Conservation (phyloP, 2,329 filamentous ascomycete genomes). For the Sclerotinia borealis region DNA sequence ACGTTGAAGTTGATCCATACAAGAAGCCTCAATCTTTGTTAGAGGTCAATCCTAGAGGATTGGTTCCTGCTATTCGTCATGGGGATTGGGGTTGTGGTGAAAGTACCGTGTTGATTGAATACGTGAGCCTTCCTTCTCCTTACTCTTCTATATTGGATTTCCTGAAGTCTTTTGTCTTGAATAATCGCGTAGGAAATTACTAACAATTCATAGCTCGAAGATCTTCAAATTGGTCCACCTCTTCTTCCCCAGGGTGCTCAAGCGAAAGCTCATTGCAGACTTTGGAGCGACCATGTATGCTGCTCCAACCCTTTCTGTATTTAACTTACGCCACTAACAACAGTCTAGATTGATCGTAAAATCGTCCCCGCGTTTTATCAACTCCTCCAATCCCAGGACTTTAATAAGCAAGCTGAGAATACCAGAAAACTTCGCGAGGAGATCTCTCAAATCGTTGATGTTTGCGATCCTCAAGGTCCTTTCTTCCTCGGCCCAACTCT, state of each 20-base stretch:
- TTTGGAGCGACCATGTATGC: slow-evolving; percentile 76
- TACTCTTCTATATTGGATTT: neutral
- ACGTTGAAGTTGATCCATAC: slow-evolving; percentile 79
- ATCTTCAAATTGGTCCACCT: slow-evolving; percentile 53
- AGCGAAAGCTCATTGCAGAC: slow-evolving; percentile 63
- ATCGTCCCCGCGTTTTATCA: slow-evolving; percentile 73
- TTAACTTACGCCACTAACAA: slow-evolving; percentile 3
- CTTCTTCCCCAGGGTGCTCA: slow-evolving; percentile 62
- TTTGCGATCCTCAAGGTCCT: slow-evolving; percentile 31
- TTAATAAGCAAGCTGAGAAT: slow-evolving; percentile 49
- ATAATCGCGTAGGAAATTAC: neutral
- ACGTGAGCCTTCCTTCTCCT: slow-evolving; percentile 44
- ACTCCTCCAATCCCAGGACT: slow-evolving; percentile 60
- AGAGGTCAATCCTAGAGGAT: slow-evolving; percentile 68
- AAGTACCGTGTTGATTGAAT: slow-evolving; percentile 78
- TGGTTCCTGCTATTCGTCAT: slow-evolving; percentile 71
- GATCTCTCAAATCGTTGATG: slow-evolving; percentile 44
- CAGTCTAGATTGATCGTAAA: slow-evolving; percentile 60
- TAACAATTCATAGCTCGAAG: slow-evolving; percentile 55
- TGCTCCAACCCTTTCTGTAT: neutral
- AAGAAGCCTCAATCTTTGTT: slow-evolving; percentile 64
- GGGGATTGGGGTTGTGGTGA: slow-evolving; percentile 79
- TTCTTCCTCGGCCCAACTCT: slow-evolving; percentile 34
- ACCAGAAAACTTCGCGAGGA: slow-evolving; percentile 58
- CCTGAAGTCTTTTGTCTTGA: neutral